Percentiles rank a stretch among this genome's conserved stretches.
Evolutionary conservation across 2,329 filamentous ascomycete species (phyloP).

Genomic region (Curvularia sp.): DNA sequence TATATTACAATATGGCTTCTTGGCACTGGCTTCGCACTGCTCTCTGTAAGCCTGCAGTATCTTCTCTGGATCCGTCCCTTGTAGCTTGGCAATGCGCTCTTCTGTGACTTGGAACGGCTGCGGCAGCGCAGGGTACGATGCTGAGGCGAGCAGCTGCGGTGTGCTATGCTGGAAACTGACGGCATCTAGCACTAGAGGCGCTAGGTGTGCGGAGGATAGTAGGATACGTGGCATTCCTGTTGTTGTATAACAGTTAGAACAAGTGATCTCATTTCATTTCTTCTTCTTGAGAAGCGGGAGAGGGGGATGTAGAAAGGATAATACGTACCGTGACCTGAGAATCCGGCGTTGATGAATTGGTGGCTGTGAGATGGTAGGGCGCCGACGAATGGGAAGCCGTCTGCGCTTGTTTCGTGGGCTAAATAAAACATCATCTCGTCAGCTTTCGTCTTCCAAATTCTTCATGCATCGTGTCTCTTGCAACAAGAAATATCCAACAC

Average conservation of each 20-base stretch:
- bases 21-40: slow-evolving; percentile 11
- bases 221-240: slow-evolving; percentile 18
- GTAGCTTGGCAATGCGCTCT: slow-evolving; percentile 14
- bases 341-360: slow-evolving; percentile 19
- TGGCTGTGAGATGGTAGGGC: slow-evolving; percentile 9
- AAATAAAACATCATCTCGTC: not conserved
- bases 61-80: slow-evolving; percentile 6
- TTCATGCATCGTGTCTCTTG: no score
- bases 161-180: slow-evolving; percentile 11
- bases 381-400: slow-evolving; percentile 19
- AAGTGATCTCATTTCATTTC: not conserved
- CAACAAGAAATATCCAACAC: no score
- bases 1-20: slow-evolving; percentile 18
- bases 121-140: slow-evolving; percentile 15
- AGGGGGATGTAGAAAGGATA: not conserved
- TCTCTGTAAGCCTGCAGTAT: slow-evolving; percentile 3
- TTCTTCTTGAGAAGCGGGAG: no score
- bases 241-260: not conserved
- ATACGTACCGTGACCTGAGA: slow-evolving; percentile 17
- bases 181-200: slow-evolving; percentile 17
- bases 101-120: slow-evolving; percentile 15
- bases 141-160: slow-evolving; percentile 5
- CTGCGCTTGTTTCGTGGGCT: slow-evolving; percentile 8
- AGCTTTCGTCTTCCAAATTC: not conserved
- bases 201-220: slow-evolving; percentile 14